Base-by-base conservation (phyloP, 225 moss, liverwort and hornwort species). In the Polytrichum commune region DNA sequence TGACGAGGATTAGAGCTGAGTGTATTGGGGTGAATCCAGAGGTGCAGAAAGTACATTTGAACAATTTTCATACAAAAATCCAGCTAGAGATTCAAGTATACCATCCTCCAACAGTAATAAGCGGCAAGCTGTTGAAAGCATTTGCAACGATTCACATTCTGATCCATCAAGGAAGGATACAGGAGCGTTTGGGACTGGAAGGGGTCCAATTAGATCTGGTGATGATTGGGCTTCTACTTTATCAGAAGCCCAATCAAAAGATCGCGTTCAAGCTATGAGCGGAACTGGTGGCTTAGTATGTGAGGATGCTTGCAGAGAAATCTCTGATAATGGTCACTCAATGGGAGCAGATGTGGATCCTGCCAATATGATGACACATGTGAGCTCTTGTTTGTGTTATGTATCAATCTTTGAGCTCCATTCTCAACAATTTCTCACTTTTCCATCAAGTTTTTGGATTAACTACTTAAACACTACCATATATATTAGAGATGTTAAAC, bases 91-190 rank as follows among this genome's bases (percentile, higher is more conserved):
- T 7, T 26, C 73, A 28, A 27, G 62, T 30, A 54, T 74, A 65
- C 63, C 77, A 73, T 71, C 77, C 73, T 33, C 73, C 33, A 85
- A 80, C 60, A 71, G 77, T 55, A 82, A 88, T 72, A 85, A 84
- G 77, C 82, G 84, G 75, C 88, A 88, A 82, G 88, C 88, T 63
- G 67, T 85, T 63, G 88, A 88, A 64, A 79, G 79, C 78, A 88
- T 38, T 73, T 69, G 72, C 53, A 73, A 78, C 35, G 76, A 71
- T 65, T 38, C 82, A 55, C 25, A 60, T 27, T 63, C 66, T 54
- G 73, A 76, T 71, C 53, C 62, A 57, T 66, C 69, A 54, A 77
- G 58, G 69, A 58, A 66, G 71, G 80, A 80, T 64, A 70, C 79
- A n/a, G 74, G 76, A 70, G 79, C 68, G 46, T 79, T 88, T 77